Percentiles rank a stretch among this genome's conserved stretches.
These are phyloP conservation scores for Diutina mesorugosa DNA, from an alignment of 1,139 yeast genomes.

Conservation along the genomic window DNA sequence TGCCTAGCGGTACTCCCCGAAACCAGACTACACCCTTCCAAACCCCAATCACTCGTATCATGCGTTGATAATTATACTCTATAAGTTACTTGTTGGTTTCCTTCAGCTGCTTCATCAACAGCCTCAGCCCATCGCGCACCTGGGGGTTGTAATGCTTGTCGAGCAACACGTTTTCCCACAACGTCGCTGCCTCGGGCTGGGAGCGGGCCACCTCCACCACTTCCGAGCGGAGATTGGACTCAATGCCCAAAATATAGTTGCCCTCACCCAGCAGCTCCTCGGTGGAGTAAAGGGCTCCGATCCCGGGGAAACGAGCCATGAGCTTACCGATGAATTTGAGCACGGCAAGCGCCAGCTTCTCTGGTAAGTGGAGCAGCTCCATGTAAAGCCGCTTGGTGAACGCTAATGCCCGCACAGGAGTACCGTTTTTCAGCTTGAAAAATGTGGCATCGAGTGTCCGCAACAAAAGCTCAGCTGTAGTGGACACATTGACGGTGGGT, in stretches of 20 bases:
- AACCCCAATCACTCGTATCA: slow-evolving; percentile 28
- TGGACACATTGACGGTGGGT: slow-evolving; percentile 74
- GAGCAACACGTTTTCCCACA: slow-evolving; percentile 77
- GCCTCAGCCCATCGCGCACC: slow-evolving; percentile 23
- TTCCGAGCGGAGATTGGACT: slow-evolving; percentile 20
- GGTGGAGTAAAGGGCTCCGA: slow-evolving; percentile 69
- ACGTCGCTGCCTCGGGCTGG: slow-evolving; percentile 76
- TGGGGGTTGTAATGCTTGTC: slow-evolving; percentile 49
- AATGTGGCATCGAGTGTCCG: slow-evolving; percentile 72
- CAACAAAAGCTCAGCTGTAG: slow-evolving; percentile 74
- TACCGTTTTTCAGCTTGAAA: slow-evolving; percentile 64
- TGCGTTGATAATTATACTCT: slow-evolving; percentile 11
- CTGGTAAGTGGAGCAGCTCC: slow-evolving; percentile 65
- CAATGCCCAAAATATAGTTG: slow-evolving; percentile 60
- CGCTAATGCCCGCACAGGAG: slow-evolving; percentile 63
- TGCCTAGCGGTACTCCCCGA: slow-evolving; percentile 24
- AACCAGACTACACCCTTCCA: slow-evolving; percentile 26
- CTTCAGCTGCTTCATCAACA: slow-evolving; percentile 31
- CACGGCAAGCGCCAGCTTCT: slow-evolving; percentile 69
- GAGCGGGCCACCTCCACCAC: slow-evolving; percentile 41
- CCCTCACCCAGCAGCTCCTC: slow-evolving; percentile 65
- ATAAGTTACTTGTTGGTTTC: slow-evolving; percentile 1
- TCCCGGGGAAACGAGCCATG: slow-evolving; percentile 44
- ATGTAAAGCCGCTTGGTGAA: slow-evolving; percentile 72
- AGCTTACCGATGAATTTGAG: slow-evolving; percentile 70